Evolutionary conservation across 768 basidiomycete species (phyloP).

Genomic region (Auricularia cornea): DNA sequence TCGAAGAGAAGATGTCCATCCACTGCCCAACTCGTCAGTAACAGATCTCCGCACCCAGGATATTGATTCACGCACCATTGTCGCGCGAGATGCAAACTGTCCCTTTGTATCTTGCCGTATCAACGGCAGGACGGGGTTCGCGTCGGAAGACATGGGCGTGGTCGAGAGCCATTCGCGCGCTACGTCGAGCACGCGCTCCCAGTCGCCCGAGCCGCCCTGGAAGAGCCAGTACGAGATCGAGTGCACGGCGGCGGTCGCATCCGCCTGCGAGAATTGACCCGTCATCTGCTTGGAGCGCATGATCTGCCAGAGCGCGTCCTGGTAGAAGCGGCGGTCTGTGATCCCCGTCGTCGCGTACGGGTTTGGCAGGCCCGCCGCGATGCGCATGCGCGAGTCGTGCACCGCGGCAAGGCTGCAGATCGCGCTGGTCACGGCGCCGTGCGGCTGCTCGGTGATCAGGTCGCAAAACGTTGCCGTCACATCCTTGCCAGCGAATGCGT

Average conservation of each 20-base stretch:
- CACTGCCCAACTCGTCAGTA: slow-evolving; percentile 39
- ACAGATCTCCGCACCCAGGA: neutral
- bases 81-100: slow-evolving; percentile 58
- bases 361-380: slow-evolving; percentile 51
- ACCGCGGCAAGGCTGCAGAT: slow-evolving; percentile 69
- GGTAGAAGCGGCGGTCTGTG: slow-evolving; percentile 54
- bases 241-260: slow-evolving; percentile 73
- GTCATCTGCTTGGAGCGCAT: slow-evolving; percentile 44
- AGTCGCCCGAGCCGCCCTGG: slow-evolving; percentile 58
- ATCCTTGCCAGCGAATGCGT: slow-evolving; percentile 52
- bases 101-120: slow-evolving; percentile 43
- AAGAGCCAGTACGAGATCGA: slow-evolving; percentile 67
- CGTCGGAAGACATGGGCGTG: slow-evolving; percentile 52
- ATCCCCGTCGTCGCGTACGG: slow-evolving; percentile 43
- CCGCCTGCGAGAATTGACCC: slow-evolving; percentile 50
- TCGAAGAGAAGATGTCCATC: slow-evolving; percentile 66
- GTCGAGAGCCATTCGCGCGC: slow-evolving; percentile 71
- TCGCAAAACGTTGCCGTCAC: slow-evolving; percentile 57
- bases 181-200: slow-evolving; percentile 61
- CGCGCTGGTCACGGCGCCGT: slow-evolving; percentile 62
- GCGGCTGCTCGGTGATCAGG: slow-evolving; percentile 56
- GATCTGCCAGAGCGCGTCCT: slow-evolving; percentile 59
- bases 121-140: slow-evolving; percentile 55
- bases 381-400: slow-evolving; percentile 54
- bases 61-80: slow-evolving; percentile 48